Conservation (phyloP, 345 rosid genomes). For the Salix arbutifolia region DNA sequence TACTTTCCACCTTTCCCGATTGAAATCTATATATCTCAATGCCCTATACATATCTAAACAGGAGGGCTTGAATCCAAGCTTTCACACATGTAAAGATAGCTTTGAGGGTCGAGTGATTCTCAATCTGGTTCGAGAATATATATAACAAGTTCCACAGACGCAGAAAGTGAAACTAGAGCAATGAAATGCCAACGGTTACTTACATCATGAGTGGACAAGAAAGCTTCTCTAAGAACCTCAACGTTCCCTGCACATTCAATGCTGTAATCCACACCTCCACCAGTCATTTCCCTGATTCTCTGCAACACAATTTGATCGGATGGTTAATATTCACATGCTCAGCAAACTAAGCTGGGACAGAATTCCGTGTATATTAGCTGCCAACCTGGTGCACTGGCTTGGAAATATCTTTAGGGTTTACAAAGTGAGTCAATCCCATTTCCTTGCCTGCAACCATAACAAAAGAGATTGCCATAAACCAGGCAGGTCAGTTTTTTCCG, state of each 20-base stretch:
- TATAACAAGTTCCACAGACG: neutral
- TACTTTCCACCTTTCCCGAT: no score
- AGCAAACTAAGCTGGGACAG: neutral
- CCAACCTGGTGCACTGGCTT: slow-evolving; percentile 34
- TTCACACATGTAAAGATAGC: neutral
- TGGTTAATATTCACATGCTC: neutral
- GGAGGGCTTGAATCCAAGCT: no score
- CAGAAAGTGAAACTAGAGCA: neutral
- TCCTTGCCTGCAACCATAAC: slow-evolving; percentile 20
- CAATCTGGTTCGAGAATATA: neutral
- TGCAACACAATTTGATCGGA: slow-evolving; percentile 9
- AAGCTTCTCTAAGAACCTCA: slow-evolving; percentile 60
- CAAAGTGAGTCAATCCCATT: slow-evolving; percentile 34
- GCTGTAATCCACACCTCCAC: slow-evolving; percentile 63
- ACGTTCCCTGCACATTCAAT: slow-evolving; percentile 57
- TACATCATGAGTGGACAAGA: slow-evolving; percentile 51
- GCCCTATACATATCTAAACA: no score
- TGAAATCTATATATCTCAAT: no score
- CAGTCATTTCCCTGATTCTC: slow-evolving; percentile 47
- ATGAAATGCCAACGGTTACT: neutral
- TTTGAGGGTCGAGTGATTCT: neutral
- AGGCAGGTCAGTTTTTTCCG: neutral
- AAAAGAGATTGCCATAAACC: neutral
- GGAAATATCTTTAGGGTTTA: slow-evolving; percentile 27
- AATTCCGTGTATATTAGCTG: neutral